A percentile compares a stretch with the other conserved stretches of the same genome.
Conservation (phyloP, 2,329 filamentous ascomycete genomes). For the Nannizzia gypsea region DNA sequence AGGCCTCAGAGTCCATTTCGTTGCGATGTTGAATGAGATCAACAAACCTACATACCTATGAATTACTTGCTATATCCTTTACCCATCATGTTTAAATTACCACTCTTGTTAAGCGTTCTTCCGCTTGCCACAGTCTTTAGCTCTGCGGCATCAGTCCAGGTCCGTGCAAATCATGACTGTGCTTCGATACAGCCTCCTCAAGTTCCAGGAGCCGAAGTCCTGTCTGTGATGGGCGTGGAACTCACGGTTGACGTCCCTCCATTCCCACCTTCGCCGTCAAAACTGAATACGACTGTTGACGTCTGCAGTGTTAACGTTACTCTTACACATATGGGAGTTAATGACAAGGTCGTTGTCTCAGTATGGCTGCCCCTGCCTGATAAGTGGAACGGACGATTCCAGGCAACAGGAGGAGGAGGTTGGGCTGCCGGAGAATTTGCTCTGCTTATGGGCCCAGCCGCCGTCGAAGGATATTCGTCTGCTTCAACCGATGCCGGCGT, state of each 20-base stretch:
- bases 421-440: background rate
- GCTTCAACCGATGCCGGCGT: background rate
- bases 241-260: background rate
- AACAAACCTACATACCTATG: no score
- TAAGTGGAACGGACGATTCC: conserved; percentile 3
- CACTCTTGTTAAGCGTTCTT: background rate
- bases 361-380: background rate
- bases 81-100: background rate
- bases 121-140: background rate
- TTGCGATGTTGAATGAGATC: no score
- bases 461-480: background rate
- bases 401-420: background rate
- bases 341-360: background rate
- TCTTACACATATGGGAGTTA: background rate
- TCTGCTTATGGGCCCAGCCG: background rate
- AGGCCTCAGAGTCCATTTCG: background rate
- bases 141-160: background rate
- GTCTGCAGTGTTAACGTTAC: background rate
- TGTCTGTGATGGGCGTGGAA: background rate
- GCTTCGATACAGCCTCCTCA: background rate
- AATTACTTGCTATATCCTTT: background rate
- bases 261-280: background rate
- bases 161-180: background rate
- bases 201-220: background rate
- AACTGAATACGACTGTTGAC: background rate